Conservation (phyloP, 2,329 filamentous ascomycete species). For the Microascus cirrosus region DNA sequence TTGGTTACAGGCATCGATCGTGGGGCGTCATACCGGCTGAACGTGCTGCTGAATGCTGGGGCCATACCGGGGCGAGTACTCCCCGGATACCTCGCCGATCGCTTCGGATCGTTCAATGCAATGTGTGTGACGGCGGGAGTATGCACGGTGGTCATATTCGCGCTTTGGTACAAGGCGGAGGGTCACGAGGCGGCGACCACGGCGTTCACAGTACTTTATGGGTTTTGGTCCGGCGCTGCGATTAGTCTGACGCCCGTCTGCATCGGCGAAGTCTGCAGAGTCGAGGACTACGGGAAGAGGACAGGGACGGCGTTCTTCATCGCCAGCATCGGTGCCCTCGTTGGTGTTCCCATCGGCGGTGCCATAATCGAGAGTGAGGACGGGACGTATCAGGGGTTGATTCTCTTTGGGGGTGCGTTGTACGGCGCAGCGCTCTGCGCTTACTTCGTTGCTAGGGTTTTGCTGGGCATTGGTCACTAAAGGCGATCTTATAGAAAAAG, state of each 20-base stretch:
- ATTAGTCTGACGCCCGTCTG: slow-evolving; percentile 61
- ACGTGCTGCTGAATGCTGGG: slow-evolving; percentile 57
- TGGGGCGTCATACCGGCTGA: slow-evolving; percentile 51
- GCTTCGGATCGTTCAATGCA: slow-evolving; percentile 42
- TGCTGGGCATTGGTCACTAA: not conserved
- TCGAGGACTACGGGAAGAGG: slow-evolving; percentile 56
- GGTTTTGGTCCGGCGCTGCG: slow-evolving; percentile 55
- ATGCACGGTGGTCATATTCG: not conserved
- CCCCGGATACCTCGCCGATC: slow-evolving; percentile 44
- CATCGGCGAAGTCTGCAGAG: slow-evolving; percentile 57
- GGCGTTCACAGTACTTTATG: slow-evolving; percentile 51
- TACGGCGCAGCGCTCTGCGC: not conserved
- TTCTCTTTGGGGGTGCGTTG: slow-evolving; percentile 21
- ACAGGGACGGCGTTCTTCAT: slow-evolving; percentile 59
- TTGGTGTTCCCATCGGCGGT: slow-evolving; percentile 48
- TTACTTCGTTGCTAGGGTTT: not conserved
- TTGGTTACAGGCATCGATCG: slow-evolving; percentile 35
- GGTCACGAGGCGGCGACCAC: slow-evolving; percentile 16
- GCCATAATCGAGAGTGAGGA: slow-evolving; percentile 31
- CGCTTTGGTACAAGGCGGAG: not conserved
- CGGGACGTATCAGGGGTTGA: slow-evolving; percentile 40
- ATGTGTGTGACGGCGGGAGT: slow-evolving; percentile 44
- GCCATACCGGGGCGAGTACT: slow-evolving; percentile 47
- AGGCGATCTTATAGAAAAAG: not conserved
- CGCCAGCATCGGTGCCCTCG: slow-evolving; percentile 25